These are phyloP conservation scores for Pythium apleroticum DNA, from an alignment of 352 stramenopile genomes.

Conservation along the genomic window DNA sequence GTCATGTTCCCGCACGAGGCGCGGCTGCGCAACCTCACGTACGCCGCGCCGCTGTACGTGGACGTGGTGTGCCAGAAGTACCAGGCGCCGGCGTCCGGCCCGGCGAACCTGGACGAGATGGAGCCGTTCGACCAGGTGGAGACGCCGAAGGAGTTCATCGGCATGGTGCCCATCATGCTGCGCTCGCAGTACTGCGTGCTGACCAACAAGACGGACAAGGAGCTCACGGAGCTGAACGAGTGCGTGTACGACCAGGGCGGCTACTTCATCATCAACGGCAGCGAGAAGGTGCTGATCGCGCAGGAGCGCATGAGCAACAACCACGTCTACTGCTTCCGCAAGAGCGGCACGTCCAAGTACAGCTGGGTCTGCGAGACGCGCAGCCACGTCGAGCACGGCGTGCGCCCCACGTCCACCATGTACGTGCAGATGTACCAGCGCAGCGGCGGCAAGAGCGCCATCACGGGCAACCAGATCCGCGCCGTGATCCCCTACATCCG, in stretches of 20 bases:
- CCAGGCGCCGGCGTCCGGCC: constrained; percentile 56
- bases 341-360: constrained; percentile 97
- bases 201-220: constrained; percentile 91
- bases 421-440: constrained; percentile 99
- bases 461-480: constrained; percentile 98
- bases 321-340: constrained; percentile 99
- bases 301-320: constrained; percentile 99
- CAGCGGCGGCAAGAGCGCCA: constrained; percentile 90
- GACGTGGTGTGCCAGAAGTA: constrained; percentile 96
- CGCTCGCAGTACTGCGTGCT: constrained; percentile 96
- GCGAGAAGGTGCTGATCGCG: constrained; percentile 98
- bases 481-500: constrained; percentile 98
- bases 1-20: constrained; percentile 99
- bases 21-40: constrained; percentile 98
- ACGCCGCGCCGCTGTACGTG: constrained; percentile 98
- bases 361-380: constrained; percentile 96
- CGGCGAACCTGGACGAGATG: constrained; percentile 82
- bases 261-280: constrained; percentile 99
- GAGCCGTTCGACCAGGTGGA: constrained; percentile 87
- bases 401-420: constrained; percentile 95
- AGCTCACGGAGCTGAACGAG: constrained; percentile 95
- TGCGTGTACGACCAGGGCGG: constrained; percentile 99
- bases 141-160: constrained; percentile 95
- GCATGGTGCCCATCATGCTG: constrained; percentile 99
- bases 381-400: constrained; percentile 95